These are phyloP conservation scores for Hypoxylon intermedium DNA, from an alignment of 495 filamentous ascomycete species.

Conservation along the genomic window DNA sequence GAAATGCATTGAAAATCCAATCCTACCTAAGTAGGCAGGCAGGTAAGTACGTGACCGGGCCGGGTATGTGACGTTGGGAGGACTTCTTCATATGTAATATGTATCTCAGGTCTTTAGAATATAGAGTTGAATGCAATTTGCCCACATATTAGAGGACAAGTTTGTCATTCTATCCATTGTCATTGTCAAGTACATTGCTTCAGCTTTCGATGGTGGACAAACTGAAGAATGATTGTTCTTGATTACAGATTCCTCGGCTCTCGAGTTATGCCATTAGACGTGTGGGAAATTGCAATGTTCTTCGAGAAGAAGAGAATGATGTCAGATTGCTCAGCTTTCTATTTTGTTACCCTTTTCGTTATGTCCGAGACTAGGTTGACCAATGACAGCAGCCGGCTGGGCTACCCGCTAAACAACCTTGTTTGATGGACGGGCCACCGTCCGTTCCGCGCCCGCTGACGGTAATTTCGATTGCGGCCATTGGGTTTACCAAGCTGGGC, in stretches of 20 bases:
- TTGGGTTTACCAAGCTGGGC: conserved; percentile 10
- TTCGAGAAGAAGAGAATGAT: conserved; percentile 22
- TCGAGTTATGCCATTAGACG: conserved; percentile 13
- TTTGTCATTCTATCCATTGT: no score
- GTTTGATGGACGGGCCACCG: conserved; percentile 23
- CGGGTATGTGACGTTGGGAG: no score
- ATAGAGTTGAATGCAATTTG: no score
- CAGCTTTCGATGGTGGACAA: neutral
- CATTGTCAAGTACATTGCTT: no score
- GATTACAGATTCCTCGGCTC: neutral
- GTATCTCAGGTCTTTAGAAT: no score
- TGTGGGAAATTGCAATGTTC: conserved; percentile 32
- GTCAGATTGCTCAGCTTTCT: conserved; percentile 34
- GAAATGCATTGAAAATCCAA: no score
- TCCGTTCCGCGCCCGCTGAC: conserved; percentile 31
- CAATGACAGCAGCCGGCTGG: conserved; percentile 18
- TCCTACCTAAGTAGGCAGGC: no score
- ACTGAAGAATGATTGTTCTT: conserved; percentile 5
- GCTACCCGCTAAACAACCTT: conserved; percentile 37
- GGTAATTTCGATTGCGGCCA: conserved; percentile 36
- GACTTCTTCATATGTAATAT: no score
- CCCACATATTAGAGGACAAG: no score
- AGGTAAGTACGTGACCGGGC: no score
- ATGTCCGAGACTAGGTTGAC: conserved; percentile 9
- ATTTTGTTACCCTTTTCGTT: conserved; percentile 35